Percentiles rank a stretch among this genome's conserved stretches.
phyloP scores from a whole-genome alignment of 1,139 yeast genomes.

The Hyphopichia fennica region DNA sequence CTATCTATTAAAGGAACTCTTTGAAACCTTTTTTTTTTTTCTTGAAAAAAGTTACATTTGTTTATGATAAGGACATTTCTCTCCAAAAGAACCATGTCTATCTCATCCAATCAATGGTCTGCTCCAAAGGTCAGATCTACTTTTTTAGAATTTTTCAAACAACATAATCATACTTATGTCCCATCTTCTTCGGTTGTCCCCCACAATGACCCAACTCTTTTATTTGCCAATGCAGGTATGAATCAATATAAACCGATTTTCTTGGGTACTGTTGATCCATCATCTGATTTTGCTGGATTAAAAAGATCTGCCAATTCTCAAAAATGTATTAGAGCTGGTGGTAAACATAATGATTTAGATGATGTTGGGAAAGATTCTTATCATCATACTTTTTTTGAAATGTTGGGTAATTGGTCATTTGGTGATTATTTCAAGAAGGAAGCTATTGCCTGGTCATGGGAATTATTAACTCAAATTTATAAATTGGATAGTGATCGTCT shows the following conservation, averaged over 20 bases:
- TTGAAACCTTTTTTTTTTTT: background rate
- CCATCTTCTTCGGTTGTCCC: constrained; percentile 96
- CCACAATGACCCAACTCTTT: constrained; percentile 92
- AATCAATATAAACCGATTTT: constrained; percentile 97
- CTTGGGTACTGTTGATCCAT: constrained; percentile 94
- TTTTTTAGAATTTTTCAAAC: constrained; percentile 76
- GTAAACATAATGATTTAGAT: constrained; percentile 97
- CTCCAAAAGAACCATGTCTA: constrained; percentile 10
- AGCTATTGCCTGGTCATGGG: constrained; percentile 90
- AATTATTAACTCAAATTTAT: constrained; percentile 78
- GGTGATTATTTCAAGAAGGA: constrained; percentile 97
- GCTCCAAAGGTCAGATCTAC: constrained; percentile 82
- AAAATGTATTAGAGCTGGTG: constrained; percentile 99
- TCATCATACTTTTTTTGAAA: constrained; percentile 97
- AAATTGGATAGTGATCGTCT: constrained; percentile 76
- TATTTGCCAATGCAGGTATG: constrained; percentile 98
- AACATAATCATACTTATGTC: constrained; percentile 70
- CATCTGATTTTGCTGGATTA: constrained; percentile 78
- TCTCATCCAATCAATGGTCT: constrained; percentile 44
- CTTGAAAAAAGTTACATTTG: background rate
- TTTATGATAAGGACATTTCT: constrained; percentile 15
- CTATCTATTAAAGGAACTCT: background rate
- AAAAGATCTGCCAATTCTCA: constrained; percentile 94
- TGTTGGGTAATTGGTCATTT: constrained; percentile 99
- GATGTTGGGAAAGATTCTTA: constrained; percentile 98